phyloP scores from a whole-genome alignment of 2,329 filamentous ascomycete species.

The Kalmusia sp. region DNA sequence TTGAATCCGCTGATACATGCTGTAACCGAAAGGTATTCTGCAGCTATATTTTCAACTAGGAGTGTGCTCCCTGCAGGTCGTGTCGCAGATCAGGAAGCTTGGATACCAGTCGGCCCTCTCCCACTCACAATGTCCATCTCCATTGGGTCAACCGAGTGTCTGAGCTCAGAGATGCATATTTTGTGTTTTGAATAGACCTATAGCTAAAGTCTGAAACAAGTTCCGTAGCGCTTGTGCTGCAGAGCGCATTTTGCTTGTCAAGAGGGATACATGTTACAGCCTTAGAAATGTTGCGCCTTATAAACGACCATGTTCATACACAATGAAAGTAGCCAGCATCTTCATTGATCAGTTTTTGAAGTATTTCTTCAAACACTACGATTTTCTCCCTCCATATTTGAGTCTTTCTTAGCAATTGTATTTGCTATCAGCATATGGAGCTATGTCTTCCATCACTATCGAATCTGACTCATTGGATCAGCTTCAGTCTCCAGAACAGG shows the following conservation, averaged over 20 bases:
- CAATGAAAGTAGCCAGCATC: background rate
- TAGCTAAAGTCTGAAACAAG: background rate
- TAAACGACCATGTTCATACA: background rate
- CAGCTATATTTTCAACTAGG: background rate
- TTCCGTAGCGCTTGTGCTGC: background rate
- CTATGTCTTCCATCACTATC: constrained; percentile 18
- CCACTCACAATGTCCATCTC: background rate
- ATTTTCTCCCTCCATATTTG: background rate
- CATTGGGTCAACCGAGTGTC: background rate
- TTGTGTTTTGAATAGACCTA: background rate
- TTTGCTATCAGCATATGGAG: background rate
- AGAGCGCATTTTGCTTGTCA: background rate
- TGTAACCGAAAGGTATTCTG: background rate
- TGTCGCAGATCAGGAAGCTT: background rate
- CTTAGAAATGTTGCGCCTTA: background rate
- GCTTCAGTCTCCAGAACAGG: constrained; percentile 35
- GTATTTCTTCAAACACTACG: background rate
- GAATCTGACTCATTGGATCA: constrained; percentile 27
- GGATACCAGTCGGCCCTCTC: background rate
- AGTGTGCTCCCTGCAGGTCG: background rate
- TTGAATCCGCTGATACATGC: background rate
- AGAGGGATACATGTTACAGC: background rate
- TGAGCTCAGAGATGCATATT: background rate
- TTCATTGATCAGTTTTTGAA: background rate
- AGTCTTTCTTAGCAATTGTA: background rate